These are phyloP conservation scores for Scheffersomyces quercinus DNA, from an alignment of 1,139 yeast genomes.

Conservation along the genomic window DNA sequence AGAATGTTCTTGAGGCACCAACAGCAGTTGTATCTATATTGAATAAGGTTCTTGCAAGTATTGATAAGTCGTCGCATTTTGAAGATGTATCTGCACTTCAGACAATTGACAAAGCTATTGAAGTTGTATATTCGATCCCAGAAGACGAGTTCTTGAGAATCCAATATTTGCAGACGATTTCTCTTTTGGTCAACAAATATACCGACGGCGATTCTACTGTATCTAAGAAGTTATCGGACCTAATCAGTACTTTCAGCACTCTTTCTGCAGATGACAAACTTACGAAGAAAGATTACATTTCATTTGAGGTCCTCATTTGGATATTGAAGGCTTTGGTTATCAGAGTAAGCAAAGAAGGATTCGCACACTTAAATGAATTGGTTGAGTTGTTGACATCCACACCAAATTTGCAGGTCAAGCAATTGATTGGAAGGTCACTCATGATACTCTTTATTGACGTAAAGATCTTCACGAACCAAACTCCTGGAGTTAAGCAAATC, in stretches of 20 bases:
- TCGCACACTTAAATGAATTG: conserved; percentile 35
- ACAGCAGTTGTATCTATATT: conserved; percentile 48
- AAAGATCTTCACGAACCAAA: conserved; percentile 51
- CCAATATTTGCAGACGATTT: conserved; percentile 59
- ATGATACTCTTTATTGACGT: conserved; percentile 69
- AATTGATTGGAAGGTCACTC: conserved; percentile 50
- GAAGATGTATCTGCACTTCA: conserved; percentile 6
- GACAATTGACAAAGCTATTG: conserved; percentile 14
- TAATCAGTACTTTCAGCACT: neutral
- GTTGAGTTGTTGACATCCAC: conserved; percentile 11
- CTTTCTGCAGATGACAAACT: neutral
- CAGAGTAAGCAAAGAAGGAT: conserved; percentile 53
- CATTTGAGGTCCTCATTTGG: conserved; percentile 66
- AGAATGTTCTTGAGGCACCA: conserved; percentile 31
- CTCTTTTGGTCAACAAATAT: conserved; percentile 58
- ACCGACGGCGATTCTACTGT: conserved; percentile 1
- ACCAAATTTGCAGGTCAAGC: conserved; percentile 5
- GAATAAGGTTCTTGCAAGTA: conserved; percentile 49
- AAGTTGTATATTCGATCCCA: conserved; percentile 14
- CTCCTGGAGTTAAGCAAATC: conserved; percentile 19
- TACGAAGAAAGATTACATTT: neutral
- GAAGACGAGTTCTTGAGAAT: conserved; percentile 39
- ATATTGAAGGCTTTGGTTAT: conserved; percentile 67
- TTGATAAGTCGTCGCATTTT: conserved; percentile 37
- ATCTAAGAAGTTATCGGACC: neutral